phyloP scores from a whole-genome alignment of 2,329 filamentous ascomycete species.

The Exophiala oligosperma region DNA sequence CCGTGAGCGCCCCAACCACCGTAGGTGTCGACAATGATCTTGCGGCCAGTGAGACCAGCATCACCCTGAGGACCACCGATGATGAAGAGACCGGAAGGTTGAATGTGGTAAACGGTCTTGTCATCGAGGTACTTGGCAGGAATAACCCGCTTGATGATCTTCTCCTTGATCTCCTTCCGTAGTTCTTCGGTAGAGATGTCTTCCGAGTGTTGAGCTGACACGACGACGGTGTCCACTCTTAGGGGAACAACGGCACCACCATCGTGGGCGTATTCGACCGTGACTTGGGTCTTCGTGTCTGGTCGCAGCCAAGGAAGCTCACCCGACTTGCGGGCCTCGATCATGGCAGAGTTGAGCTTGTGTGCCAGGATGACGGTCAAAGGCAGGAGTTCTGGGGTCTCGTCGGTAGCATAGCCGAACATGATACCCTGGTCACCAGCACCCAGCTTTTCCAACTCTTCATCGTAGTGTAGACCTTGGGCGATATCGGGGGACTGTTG shows the following conservation, averaged over 20 bases:
- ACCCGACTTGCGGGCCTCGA: slow-evolving; percentile 81
- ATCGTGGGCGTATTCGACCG: slow-evolving; percentile 97
- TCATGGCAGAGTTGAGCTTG: slow-evolving; percentile 96
- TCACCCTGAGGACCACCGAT: slow-evolving; percentile 99
- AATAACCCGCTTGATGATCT: slow-evolving; percentile 95
- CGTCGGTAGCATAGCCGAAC: slow-evolving; percentile 99
- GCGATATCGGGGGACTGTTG: slow-evolving; percentile 98
- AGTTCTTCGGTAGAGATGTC: slow-evolving; percentile 88
- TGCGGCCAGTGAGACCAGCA: slow-evolving; percentile 95
- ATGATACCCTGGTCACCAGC: slow-evolving; percentile 99
- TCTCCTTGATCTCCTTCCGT: slow-evolving; percentile 91
- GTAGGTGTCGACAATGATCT: slow-evolving; percentile 99
- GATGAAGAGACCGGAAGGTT: slow-evolving; percentile 98
- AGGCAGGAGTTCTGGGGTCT: slow-evolving; percentile 96
- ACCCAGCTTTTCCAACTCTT: slow-evolving; percentile 95
- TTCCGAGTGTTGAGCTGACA: slow-evolving; percentile 90
- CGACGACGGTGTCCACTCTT: slow-evolving; percentile 93
- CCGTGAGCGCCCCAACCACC: slow-evolving; percentile 99
- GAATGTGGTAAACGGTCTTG: slow-evolving; percentile 95
- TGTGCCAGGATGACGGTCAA: slow-evolving; percentile 92
- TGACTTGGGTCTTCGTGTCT: slow-evolving; percentile 99
- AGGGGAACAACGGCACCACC: slow-evolving; percentile 87
- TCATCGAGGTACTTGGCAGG: slow-evolving; percentile 90
- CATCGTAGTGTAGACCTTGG: slow-evolving; percentile 97
- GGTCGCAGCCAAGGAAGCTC: slow-evolving; percentile 90